A percentile compares a stretch with the other conserved stretches of the same genome.
Conservation (phyloP, 768 basidiomycete species). For the Hygrocybe coccinea region DNA sequence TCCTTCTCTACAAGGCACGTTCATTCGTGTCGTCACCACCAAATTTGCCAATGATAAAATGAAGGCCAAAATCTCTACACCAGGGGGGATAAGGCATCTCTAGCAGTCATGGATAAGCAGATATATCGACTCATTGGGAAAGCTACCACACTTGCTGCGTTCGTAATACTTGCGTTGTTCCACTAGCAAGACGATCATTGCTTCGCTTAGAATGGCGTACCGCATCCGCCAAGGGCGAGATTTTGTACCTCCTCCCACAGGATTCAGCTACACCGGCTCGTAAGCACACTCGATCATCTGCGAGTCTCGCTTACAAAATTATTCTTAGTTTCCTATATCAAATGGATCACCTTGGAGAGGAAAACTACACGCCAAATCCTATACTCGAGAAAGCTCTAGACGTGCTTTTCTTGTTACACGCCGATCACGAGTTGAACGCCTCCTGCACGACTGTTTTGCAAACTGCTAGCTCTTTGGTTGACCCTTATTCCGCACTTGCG, state of each 20-base stretch:
- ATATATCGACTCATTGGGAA: conserved; percentile 87
- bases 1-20: conserved; percentile 73
- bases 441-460: conserved; percentile 83
- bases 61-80: conserved; percentile 72
- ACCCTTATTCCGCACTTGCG: conserved; percentile 85
- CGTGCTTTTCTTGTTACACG: conserved; percentile 80
- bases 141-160: conserved; percentile 84
- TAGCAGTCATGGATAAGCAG: conserved; percentile 86
- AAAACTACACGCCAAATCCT: conserved; percentile 75
- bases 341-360: conserved; percentile 76
- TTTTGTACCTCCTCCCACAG: conserved; percentile 79
- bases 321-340: conserved; percentile 74
- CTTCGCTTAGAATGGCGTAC: conserved; percentile 71
- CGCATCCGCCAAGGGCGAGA: conserved; percentile 86
- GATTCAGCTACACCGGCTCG: conserved; percentile 81
- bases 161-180: conserved; percentile 22
- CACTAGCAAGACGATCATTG: conserved; percentile 1
- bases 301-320: conserved; percentile 4
- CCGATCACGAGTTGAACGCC: conserved; percentile 89
- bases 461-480: conserved; percentile 83
- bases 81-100: conserved; percentile 56
- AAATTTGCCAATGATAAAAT: background rate
- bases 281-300: conserved; percentile 31
- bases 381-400: conserved; percentile 85
- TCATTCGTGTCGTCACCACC: background rate